phyloP scores from a whole-genome alignment of 2,329 filamentous ascomycete genomes.

The Ophiostoma montium region DNA sequence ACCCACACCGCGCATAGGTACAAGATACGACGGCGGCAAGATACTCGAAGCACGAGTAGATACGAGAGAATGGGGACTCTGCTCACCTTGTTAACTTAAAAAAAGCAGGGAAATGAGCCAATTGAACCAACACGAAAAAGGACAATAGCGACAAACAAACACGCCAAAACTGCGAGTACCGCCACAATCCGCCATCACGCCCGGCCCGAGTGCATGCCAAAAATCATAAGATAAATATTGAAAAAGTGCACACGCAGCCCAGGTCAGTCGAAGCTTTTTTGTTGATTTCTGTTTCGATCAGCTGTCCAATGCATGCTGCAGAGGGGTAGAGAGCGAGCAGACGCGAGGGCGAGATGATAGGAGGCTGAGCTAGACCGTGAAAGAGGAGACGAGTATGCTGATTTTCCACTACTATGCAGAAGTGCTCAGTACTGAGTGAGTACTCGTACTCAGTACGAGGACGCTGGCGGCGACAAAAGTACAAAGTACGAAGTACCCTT shows the following conservation, averaged over 20 bases:
- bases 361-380: no score
- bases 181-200: background rate
- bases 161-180: background rate
- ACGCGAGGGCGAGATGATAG: no score
- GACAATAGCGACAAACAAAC: background rate
- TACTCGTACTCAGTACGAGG: no score
- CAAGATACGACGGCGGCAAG: background rate
- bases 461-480: no score
- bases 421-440: no score
- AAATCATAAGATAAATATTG: background rate
- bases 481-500: background rate
- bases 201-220: background rate
- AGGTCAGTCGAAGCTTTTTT: background rate
- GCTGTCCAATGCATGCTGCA: no score
- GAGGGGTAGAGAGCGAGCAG: no score
- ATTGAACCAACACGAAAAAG: background rate
- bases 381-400: no score
- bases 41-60: background rate
- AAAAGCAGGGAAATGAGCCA: constrained; percentile 3
- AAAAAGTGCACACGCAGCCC: background rate
- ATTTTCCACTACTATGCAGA: no score
- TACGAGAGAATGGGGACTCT: background rate
- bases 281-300: no score
- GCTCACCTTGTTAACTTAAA: constrained; percentile 5
- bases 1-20: constrained; percentile 4